Conservation (phyloP, 768 basidiomycete species). For the Serendipita sp. region DNA sequence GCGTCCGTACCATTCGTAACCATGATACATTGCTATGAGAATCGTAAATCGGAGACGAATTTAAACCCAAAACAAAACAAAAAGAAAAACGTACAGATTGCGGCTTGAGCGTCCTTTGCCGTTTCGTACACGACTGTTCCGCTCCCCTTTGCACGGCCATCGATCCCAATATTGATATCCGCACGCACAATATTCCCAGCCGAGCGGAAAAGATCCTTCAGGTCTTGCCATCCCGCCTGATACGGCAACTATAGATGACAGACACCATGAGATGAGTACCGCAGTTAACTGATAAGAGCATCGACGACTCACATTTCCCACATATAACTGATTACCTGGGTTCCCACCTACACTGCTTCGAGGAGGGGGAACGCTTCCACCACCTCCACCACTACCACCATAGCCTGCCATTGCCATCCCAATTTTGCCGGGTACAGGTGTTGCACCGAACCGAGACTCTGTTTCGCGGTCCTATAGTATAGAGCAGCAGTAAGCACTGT, state of each 20-base stretch:
- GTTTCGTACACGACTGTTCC: conserved; percentile 96
- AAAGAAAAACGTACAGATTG: conserved; percentile 51
- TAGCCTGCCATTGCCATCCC: conserved; percentile 88
- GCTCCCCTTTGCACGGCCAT: conserved; percentile 88
- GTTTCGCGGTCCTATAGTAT: conserved; percentile 76
- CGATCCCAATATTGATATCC: conserved; percentile 85
- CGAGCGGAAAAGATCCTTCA: conserved; percentile 92
- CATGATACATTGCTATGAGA: conserved; percentile 76
- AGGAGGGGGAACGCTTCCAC: conserved; percentile 61
- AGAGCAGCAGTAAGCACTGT: background rate
- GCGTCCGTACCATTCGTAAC: conserved; percentile 94
- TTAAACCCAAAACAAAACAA: background rate
- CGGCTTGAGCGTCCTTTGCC: conserved; percentile 75
- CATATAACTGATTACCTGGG: conserved; percentile 85
- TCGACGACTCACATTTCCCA: conserved; percentile 59
- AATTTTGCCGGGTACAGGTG: conserved; percentile 90
- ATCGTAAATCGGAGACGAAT: background rate
- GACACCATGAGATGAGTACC: too few species aligned
- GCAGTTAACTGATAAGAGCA: background rate
- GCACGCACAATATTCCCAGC: conserved; percentile 92
- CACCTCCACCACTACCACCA: conserved; percentile 14
- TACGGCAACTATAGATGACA: conserved; percentile 53
- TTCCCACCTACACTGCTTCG: conserved; percentile 29
- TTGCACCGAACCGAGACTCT: conserved; percentile 87
- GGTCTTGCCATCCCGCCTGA: conserved; percentile 97